Base-by-base conservation (phyloP, 139 green algal genomes). In the Pleodorina starrii region DNA sequence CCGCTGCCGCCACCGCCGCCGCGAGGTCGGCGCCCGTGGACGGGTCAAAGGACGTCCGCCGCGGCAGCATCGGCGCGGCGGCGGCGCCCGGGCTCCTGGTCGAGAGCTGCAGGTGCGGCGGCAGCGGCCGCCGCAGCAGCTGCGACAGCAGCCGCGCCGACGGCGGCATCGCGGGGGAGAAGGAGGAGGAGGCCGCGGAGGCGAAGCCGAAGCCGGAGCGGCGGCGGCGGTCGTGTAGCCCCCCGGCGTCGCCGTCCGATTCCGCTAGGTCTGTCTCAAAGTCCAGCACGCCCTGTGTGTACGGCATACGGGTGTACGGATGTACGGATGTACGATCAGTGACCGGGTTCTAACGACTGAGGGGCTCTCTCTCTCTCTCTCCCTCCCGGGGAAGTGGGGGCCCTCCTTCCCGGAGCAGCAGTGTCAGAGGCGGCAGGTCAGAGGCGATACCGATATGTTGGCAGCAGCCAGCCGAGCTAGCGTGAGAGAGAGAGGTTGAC, bases 211-310 rank as follows among this genome's bases (percentile, higher is more conserved):
- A 66, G 54, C 54, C 54, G 7, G 54, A 66, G 54, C 54, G 54
- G 5, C 21, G 25, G 5, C 21, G 9, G 29, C 54, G 54, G 21
- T 32, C 29, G 9, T 66, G 54, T 25, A 21, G 9, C 29, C 35
- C 68, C 14, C 14, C 68, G 35, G 32, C 68, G 6, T 32, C 38
- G 68, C 68, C 68, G 4, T 81, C 73, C 5, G 54, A 66, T 5
- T 66, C 35, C 4, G 32, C 68, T 32, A 46, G 14, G 73, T 81
- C 73, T 3, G 23, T 57, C 32, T 81, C 73, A 5, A 60, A 57
- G 25, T 81, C 73, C 25, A 81, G 32, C 43, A 42, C 74, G 23
- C 74, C 76, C 76, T 69, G 48, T 17, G n/a, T n/a, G n/a, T n/a
- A n/a, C n/a, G 29, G 2, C 1, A 5, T 5, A 16, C 7, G 11